These are phyloP conservation scores for Leccinum truebloodii DNA, from an alignment of 768 basidiomycete species.

Conservation along the genomic window DNA sequence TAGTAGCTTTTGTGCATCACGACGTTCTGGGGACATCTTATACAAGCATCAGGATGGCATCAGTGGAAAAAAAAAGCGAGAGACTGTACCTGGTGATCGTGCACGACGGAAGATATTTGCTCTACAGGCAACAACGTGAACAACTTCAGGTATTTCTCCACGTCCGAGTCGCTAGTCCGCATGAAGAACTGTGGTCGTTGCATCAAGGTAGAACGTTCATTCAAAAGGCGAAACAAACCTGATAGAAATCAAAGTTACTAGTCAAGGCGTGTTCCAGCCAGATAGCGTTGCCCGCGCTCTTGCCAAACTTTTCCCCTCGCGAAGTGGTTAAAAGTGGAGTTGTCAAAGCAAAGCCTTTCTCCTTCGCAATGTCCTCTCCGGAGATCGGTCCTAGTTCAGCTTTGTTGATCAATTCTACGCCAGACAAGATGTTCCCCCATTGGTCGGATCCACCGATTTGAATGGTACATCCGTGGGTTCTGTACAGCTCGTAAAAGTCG, in stretches of 20 bases:
- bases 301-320: slow-evolving; percentile 94
- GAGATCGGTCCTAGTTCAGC: slow-evolving; percentile 14
- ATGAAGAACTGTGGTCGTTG: slow-evolving; percentile 75
- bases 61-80: background rate
- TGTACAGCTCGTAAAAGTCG: slow-evolving; percentile 83
- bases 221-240: slow-evolving; percentile 47
- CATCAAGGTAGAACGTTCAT: background rate
- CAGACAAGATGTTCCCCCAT: slow-evolving; percentile 97
- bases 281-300: slow-evolving; percentile 93
- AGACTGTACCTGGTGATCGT: slow-evolving; percentile 53
- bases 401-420: slow-evolving; percentile 85
- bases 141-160: slow-evolving; percentile 74
- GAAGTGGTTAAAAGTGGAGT: slow-evolving; percentile 92
- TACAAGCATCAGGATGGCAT: slow-evolving; percentile 2
- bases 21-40: slow-evolving; percentile 36
- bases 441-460: slow-evolving; percentile 98
- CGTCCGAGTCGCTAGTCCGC: slow-evolving; percentile 76
- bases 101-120: slow-evolving; percentile 57
- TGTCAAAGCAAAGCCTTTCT: slow-evolving; percentile 77
- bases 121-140: slow-evolving; percentile 74
- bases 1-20: slow-evolving; percentile 51
- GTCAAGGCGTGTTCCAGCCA: slow-evolving; percentile 84
- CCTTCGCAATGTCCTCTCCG: slow-evolving; percentile 13
- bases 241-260: slow-evolving; percentile 91
- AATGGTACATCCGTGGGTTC: slow-evolving; percentile 66